phyloP scores from a whole-genome alignment of 2,329 filamentous ascomycete genomes.

The Fusarium xyrophilum region DNA sequence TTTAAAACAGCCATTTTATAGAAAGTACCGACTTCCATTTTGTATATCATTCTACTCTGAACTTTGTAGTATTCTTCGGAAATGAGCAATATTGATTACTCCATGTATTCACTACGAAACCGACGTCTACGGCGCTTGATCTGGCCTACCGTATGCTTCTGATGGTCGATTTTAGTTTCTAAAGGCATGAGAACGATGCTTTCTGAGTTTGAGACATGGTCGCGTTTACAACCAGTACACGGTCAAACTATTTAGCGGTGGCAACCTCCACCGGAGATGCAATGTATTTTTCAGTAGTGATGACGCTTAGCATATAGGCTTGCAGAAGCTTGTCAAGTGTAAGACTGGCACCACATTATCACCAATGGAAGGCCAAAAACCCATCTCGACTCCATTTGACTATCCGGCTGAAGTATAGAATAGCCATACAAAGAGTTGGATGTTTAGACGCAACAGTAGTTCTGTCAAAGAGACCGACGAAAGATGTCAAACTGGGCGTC shows the following conservation, averaged over 20 bases:
- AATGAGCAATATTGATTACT: neutral
- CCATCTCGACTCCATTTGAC: neutral
- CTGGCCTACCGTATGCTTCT: neutral
- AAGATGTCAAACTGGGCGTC: neutral
- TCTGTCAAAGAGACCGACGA: neutral
- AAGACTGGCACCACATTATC: neutral
- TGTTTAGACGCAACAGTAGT: neutral
- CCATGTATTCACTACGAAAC: neutral
- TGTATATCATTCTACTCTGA: neutral
- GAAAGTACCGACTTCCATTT: too few relatives aligned
- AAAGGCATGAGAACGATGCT: neutral
- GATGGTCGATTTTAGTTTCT: neutral
- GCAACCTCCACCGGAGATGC: neutral
- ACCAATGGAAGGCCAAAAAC: neutral
- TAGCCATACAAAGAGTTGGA: neutral
- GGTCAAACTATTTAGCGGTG: neutral
- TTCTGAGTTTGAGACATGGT: neutral
- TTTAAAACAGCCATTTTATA: neutral
- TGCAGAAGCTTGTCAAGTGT: neutral
- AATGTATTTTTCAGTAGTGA: neutral
- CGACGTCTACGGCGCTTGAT: neutral
- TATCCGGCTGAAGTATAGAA: neutral
- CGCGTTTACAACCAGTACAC: neutral
- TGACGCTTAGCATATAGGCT: neutral
- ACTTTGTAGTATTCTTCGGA: neutral